Evolutionary conservation across 202 grass and related monocot species (phyloP).

Genomic region (Hordeum pubiflorum): DNA sequence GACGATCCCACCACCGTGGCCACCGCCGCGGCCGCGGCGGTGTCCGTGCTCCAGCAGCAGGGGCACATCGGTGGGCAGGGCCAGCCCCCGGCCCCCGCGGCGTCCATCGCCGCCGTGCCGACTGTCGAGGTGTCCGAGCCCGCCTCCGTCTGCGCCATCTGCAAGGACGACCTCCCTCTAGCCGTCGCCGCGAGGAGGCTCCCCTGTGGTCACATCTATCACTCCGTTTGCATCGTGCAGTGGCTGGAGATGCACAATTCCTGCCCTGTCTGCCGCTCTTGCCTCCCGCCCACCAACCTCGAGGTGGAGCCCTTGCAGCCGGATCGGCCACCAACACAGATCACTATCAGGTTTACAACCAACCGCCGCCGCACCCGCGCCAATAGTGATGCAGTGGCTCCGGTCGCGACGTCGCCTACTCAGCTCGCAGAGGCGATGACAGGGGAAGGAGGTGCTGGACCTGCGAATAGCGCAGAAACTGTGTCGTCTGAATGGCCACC

Average conservation of each 20-base stretch:
- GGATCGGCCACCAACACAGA: slow-evolving; percentile 9
- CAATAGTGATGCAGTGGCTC: not conserved
- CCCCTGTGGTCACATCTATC: slow-evolving; percentile 62
- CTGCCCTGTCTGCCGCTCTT: slow-evolving; percentile 62
- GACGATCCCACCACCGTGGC: not conserved
- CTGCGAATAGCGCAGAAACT: slow-evolving; percentile 44
- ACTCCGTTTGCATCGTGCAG: slow-evolving; percentile 49
- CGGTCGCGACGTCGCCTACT: slow-evolving; percentile 27
- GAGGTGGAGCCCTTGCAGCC: not conserved
- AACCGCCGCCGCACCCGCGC: not conserved
- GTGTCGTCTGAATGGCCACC: slow-evolving; percentile 53
- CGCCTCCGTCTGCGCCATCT: slow-evolving; percentile 41
- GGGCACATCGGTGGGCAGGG: not conserved
- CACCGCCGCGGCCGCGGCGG: slow-evolving; percentile 7
- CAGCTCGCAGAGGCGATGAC: slow-evolving; percentile 41
- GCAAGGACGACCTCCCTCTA: slow-evolving; percentile 51
- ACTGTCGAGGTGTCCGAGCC: slow-evolving; percentile 24
- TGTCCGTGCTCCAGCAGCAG: slow-evolving; percentile 6
- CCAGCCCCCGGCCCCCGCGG: slow-evolving; percentile 15
- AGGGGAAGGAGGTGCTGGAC: slow-evolving; percentile 29
- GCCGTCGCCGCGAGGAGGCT: slow-evolving; percentile 30
- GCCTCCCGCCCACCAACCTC: slow-evolving; percentile 16
- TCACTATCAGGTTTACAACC: slow-evolving; percentile 37
- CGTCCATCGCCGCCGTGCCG: slow-evolving; percentile 33
- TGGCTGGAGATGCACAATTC: slow-evolving; percentile 57